Percentiles rank a stretch among this genome's conserved stretches.
phyloP scores from a whole-genome alignment of 2,329 filamentous ascomycete genomes.

The Teratosphaeria epicoccoides region DNA sequence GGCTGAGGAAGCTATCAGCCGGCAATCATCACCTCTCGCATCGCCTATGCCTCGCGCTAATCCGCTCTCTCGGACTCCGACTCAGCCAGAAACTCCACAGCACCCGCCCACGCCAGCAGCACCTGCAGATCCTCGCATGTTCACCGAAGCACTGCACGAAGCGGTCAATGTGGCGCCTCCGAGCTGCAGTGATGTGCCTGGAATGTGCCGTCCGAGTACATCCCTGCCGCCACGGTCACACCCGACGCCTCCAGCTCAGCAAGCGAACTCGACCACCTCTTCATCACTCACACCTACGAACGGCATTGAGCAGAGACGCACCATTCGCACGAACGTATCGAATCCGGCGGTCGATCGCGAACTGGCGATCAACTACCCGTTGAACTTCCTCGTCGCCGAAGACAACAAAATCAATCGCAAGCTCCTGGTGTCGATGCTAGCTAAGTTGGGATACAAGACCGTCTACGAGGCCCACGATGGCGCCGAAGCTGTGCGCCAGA shows the following conservation, averaged over 20 bases:
- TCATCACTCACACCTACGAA: constrained; percentile 8
- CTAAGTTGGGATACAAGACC: constrained; percentile 54
- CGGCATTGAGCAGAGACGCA: constrained; percentile 3
- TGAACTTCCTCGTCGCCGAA: constrained; percentile 60
- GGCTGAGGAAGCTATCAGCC: constrained; percentile 40
- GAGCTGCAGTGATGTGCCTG: background rate
- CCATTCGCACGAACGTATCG: constrained; percentile 16
- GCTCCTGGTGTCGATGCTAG: constrained; percentile 55
- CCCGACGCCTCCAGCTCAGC: background rate
- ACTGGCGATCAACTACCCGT: constrained; percentile 49
- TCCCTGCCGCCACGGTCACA: constrained; percentile 12
- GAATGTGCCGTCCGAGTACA: constrained; percentile 1
- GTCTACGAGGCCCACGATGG: constrained; percentile 59
- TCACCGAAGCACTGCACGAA: constrained; percentile 17
- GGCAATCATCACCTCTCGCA: constrained; percentile 41
- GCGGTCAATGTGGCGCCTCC: constrained; percentile 8
- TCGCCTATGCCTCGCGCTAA: constrained; percentile 30
- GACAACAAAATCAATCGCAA: constrained; percentile 64
- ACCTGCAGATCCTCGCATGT: constrained; percentile 15
- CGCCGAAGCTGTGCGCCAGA: constrained; percentile 53
- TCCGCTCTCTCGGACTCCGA: constrained; percentile 9
- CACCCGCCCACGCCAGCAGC: constrained; percentile 3
- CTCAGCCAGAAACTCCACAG: constrained; percentile 2
- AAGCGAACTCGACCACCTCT: constrained; percentile 5
- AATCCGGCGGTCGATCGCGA: constrained; percentile 40